Conservation (phyloP, 2,329 filamentous ascomycete genomes). For the Alternaria ethzedia region DNA sequence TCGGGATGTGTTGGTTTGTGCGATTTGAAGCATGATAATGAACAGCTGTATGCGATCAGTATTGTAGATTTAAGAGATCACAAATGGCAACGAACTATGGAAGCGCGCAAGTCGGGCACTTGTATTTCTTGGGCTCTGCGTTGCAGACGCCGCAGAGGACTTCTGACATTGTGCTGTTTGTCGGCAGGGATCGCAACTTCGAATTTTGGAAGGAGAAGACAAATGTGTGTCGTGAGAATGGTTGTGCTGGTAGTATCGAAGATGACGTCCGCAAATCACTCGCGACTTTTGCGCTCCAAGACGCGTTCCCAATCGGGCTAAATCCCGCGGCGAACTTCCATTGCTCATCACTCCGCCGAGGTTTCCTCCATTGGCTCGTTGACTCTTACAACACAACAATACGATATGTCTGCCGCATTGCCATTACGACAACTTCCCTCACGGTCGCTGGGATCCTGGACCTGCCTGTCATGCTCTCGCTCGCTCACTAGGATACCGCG, state of each 20-base stretch:
- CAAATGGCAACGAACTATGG: constrained; percentile 49
- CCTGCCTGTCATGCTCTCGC: constrained; percentile 47
- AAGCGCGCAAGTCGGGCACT: constrained; percentile 56
- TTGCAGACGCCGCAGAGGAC: constrained; percentile 53
- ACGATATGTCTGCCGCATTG: constrained; percentile 37
- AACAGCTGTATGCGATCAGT: constrained; percentile 29
- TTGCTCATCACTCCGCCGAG: constrained; percentile 32
- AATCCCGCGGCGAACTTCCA: constrained; percentile 36
- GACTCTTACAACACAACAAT: constrained; percentile 12
- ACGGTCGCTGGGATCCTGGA: constrained; percentile 42
- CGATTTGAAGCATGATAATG: constrained; percentile 38
- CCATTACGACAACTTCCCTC: constrained; percentile 25
- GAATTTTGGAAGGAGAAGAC: rapidly evolving
- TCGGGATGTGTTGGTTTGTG: constrained; percentile 37
- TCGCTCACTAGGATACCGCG: constrained; percentile 23
- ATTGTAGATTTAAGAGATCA: not conserved
- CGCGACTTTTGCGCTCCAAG: constrained; percentile 11
- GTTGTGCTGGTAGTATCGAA: not conserved
- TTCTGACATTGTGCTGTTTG: constrained; percentile 37
- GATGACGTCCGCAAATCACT: constrained; percentile 4
- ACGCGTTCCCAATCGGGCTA: constrained; percentile 33
- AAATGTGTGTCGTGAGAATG: not conserved
- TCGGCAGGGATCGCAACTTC: rapidly evolving
- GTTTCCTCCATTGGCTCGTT: constrained; percentile 4
- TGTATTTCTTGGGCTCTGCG: constrained; percentile 56